phyloP scores from a whole-genome alignment of 2,329 filamentous ascomycete genomes.

The Geosmithia putterillii region DNA sequence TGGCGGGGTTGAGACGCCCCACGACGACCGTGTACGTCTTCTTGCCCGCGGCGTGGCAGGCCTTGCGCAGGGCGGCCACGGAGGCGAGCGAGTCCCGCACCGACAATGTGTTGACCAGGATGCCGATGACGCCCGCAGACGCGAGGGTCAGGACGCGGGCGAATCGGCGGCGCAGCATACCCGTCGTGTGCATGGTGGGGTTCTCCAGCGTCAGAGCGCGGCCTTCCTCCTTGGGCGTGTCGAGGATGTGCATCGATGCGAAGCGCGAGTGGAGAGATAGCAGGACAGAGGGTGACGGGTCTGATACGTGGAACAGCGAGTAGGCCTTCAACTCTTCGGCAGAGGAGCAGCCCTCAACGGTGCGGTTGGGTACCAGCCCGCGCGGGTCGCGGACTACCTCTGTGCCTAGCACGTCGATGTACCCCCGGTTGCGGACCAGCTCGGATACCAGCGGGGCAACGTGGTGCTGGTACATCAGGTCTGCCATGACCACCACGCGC shows the following conservation, averaged over 20 bases:
- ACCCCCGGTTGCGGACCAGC: constrained; percentile 49
- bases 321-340: constrained; percentile 44
- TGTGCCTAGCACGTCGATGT: constrained; percentile 56
- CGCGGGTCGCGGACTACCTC: constrained; percentile 65
- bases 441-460: constrained; percentile 42
- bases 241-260: constrained; percentile 64
- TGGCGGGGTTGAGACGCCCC: constrained; percentile 89
- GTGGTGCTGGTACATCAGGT: constrained; percentile 76
- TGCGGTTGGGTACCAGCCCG: constrained; percentile 75
- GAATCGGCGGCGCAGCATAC: constrained; percentile 70
- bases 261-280: constrained; percentile 80
- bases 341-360: constrained; percentile 31
- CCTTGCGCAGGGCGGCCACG: constrained; percentile 57
- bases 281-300: constrained; percentile 70
- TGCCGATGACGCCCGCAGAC: constrained; percentile 76
- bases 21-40: constrained; percentile 96
- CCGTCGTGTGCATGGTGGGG: constrained; percentile 30
- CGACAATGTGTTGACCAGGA: constrained; percentile 89
- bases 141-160: constrained; percentile 71
- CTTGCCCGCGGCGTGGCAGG: constrained; percentile 72
- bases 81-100: constrained; percentile 83
- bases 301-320: constrained; percentile 74
- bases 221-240: constrained; percentile 48
- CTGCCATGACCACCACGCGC: constrained; percentile 73
- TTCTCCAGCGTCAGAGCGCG: constrained; percentile 36